phyloP scores from a whole-genome alignment of 331 rosid genomes.

The Pyracantha coccinea region DNA sequence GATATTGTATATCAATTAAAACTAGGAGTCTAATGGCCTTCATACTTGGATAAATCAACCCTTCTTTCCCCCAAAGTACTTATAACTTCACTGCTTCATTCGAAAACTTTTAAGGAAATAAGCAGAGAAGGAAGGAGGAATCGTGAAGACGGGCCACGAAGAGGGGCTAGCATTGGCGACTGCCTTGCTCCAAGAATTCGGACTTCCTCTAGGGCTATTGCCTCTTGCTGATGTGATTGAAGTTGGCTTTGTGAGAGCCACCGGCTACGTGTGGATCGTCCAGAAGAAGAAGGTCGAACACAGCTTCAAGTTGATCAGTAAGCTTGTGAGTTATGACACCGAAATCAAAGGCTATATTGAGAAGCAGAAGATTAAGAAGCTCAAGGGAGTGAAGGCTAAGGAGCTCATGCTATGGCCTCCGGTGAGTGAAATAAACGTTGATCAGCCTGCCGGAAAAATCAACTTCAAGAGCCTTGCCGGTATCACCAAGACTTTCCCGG shows the following conservation, averaged over 20 bases:
- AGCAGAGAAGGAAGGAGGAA: constrained; percentile 68
- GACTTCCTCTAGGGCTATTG: constrained; percentile 70
- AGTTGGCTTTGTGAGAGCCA: constrained; percentile 56
- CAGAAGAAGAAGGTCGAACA: constrained; percentile 84
- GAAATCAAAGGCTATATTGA: constrained; percentile 49
- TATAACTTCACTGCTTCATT: not conserved
- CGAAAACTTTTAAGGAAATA: not conserved
- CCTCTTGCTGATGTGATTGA: constrained; percentile 60
- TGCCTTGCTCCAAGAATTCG: constrained; percentile 53
- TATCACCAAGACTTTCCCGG: constrained; percentile 75
- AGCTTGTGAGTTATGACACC: constrained; percentile 63
- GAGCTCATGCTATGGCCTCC: constrained; percentile 94
- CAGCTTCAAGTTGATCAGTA: constrained; percentile 54
- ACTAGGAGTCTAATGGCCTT: not conserved
- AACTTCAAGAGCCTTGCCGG: constrained; percentile 93
- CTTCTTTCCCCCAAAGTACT: not conserved
- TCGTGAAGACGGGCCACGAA: constrained; percentile 59
- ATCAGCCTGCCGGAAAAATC: constrained; percentile 48
- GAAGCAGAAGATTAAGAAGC: constrained; percentile 63
- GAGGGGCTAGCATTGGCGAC: constrained; percentile 53
- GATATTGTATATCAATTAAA: not conserved
- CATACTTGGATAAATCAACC: not conserved
- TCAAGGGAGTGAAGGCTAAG: constrained; percentile 88
- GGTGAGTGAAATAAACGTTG: constrained; percentile 57
- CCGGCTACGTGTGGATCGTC: constrained; percentile 74